Evolutionary conservation across 441 rosid species (phyloP).

Genomic region (Bocquillonia castaneifolia): DNA sequence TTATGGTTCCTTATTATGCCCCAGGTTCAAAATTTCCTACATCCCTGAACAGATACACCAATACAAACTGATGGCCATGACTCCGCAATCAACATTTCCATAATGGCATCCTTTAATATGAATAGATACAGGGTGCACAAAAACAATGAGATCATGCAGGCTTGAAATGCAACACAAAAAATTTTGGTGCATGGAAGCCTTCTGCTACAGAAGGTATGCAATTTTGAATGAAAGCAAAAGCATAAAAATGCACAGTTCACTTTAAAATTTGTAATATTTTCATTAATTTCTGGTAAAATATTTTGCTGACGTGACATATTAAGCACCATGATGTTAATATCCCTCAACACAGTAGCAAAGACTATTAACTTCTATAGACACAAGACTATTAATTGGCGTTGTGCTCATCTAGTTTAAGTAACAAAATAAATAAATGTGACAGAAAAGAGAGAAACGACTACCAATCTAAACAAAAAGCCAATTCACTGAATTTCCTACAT

Average conservation of each 20-base stretch:
- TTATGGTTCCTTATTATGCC: not conserved
- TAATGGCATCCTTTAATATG: not conserved
- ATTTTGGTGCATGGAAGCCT: not conserved
- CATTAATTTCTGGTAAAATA: not conserved
- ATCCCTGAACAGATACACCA: not conserved
- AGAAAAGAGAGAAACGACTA: not conserved
- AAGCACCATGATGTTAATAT: not conserved
- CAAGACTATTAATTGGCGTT: not conserved
- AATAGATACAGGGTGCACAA: not conserved
- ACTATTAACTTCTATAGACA: not conserved
- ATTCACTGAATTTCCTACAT: not conserved
- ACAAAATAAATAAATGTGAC: not conserved
- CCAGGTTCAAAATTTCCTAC: not conserved
- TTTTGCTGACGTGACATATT: not conserved
- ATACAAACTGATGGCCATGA: not conserved
- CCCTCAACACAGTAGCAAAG: not conserved
- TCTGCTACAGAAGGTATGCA: not conserved
- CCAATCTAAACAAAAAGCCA: not conserved
- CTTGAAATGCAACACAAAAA: not conserved
- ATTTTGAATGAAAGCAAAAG: conserved; percentile 3
- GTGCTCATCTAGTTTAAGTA: not conserved
- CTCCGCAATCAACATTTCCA: not conserved
- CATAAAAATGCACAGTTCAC: too few species aligned
- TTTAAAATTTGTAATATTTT: not conserved
- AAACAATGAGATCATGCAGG: not conserved